Conservation (phyloP, 306 rosid species). For the Castanea crenata region DNA sequence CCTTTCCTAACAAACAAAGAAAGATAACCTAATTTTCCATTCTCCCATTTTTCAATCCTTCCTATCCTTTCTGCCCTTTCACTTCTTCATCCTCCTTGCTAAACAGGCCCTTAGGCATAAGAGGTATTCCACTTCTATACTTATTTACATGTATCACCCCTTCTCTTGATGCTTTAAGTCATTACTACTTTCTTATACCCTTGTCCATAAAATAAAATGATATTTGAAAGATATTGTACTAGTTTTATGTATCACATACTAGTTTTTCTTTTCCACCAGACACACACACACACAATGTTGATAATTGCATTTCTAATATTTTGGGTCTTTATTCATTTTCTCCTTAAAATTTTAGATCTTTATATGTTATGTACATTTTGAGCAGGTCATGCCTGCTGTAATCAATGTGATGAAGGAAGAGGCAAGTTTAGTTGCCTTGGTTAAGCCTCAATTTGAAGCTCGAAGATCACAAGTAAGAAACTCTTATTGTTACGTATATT, state of each 20-base stretch:
- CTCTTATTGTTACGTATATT: background rate
- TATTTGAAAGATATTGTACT: background rate
- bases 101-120: background rate
- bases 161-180: background rate
- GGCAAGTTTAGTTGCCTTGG: slow-evolving; percentile 74
- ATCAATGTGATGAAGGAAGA: slow-evolving; percentile 78
- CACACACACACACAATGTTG: background rate
- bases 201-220: background rate
- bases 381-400: slow-evolving; percentile 95
- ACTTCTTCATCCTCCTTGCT: background rate
- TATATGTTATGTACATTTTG: slow-evolving; percentile 15
- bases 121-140: background rate
- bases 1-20: too few relatives aligned
- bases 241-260: background rate
- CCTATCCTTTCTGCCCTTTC: background rate
- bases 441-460: slow-evolving; percentile 97
- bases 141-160: background rate
- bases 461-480: slow-evolving; percentile 74
- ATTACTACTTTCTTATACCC: background rate
- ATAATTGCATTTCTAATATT: background rate
- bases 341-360: background rate
- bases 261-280: background rate
- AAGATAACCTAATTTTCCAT: background rate
- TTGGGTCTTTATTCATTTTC: background rate
- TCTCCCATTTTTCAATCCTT: background rate